These are phyloP conservation scores for Nigrograna mackinnonii DNA, from an alignment of 2,329 filamentous ascomycete genomes.

Conservation along the genomic window DNA sequence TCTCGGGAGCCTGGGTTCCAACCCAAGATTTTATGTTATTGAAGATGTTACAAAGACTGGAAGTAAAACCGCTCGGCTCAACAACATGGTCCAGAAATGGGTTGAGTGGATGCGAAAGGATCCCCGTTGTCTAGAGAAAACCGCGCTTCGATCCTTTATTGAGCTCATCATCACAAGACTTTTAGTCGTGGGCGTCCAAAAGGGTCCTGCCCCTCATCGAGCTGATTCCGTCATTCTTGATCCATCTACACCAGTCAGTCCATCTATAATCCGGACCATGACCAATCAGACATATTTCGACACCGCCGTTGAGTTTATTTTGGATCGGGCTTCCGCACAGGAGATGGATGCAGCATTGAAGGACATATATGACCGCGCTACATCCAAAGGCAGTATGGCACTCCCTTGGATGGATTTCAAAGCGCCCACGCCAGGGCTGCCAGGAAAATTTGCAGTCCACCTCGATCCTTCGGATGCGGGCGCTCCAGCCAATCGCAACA, in stretches of 20 bases:
- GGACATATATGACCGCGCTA: background rate
- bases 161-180: conserved; percentile 8
- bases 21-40: conserved; percentile 5
- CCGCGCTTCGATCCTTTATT: conserved; percentile 8
- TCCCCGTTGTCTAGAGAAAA: conserved; percentile 7
- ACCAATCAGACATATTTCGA: background rate
- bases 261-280: background rate
- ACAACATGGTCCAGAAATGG: conserved; percentile 9
- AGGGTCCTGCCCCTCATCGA: background rate
- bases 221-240: background rate
- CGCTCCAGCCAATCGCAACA: background rate
- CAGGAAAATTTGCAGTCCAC: background rate
- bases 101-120: conserved; percentile 10
- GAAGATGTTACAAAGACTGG: background rate
- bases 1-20: conserved; percentile 3
- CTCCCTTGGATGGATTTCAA: too few relatives aligned
- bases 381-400: too few relatives aligned
- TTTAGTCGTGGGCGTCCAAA: conserved; percentile 4
- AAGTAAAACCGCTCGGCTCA: conserved; percentile 1
- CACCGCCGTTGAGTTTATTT: background rate
- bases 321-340: background rate
- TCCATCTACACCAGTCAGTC: background rate
- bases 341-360: background rate
- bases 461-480: background rate
- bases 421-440: too few relatives aligned